These are phyloP conservation scores for Populus alba DNA, from an alignment of 345 rosid genomes.

Conservation along the genomic window DNA sequence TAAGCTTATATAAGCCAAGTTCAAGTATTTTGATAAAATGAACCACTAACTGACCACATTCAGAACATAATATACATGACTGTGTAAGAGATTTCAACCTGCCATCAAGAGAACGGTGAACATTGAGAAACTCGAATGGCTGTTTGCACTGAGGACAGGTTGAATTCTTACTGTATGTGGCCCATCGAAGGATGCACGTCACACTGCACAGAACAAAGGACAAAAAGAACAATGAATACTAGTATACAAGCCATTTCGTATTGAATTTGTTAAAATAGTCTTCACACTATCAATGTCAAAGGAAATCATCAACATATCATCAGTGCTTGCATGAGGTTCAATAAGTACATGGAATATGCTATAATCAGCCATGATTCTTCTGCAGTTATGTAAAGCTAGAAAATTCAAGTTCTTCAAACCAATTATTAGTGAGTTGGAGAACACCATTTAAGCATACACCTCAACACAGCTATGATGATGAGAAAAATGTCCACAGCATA, in stretches of 20 bases:
- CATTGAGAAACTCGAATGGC: constrained; percentile 78
- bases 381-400: not conserved
- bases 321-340: not conserved
- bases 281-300: not conserved
- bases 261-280: not conserved
- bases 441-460: not conserved
- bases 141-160: constrained; percentile 92
- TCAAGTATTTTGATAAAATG: not conserved
- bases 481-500: not conserved
- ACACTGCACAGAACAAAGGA: constrained; percentile 51
- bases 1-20: not conserved
- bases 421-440: not conserved
- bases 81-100: constrained; percentile 39
- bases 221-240: not conserved
- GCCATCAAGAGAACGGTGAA: constrained; percentile 86
- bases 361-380: not conserved
- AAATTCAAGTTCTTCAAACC: not conserved
- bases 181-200: constrained; percentile 91
- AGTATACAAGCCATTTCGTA: not conserved
- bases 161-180: constrained; percentile 57
- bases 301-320: not conserved
- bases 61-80: not conserved
- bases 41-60: not conserved
- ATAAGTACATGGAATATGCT: not conserved
- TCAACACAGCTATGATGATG: not conserved